Percentiles rank a stretch among this genome's conserved stretches.
Conservation (phyloP, 139 green algal genomes). For the Chlamydomonas sp. region DNA sequence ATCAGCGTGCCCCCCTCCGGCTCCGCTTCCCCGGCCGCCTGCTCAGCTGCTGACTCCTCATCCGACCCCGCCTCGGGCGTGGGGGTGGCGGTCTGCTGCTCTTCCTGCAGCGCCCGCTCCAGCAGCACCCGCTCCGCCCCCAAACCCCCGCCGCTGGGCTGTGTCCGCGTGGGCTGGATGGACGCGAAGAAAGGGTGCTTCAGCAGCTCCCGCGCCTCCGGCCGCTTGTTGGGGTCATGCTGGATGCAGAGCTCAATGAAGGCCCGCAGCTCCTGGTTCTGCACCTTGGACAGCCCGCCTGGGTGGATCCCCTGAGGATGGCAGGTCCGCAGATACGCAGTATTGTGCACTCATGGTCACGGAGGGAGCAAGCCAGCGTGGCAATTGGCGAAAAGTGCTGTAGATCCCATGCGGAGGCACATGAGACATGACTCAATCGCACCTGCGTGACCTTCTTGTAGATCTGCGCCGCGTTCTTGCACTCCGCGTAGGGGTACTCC, state of each 20-base stretch:
- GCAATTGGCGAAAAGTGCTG: too few relatives aligned
- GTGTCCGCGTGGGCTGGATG: conserved; percentile 53
- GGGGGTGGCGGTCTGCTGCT: conserved; percentile 21
- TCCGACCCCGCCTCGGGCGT: conserved; percentile 23
- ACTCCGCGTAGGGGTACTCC: conserved; percentile 98
- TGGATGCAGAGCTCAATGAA: conserved; percentile 95
- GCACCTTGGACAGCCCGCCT: conserved; percentile 82
- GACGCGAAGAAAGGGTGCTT: conserved; percentile 93
- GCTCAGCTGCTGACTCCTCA: conserved; percentile 7
- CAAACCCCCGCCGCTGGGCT: conserved; percentile 24
- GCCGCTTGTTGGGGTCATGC: conserved; percentile 68
- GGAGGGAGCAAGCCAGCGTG: too few relatives aligned
- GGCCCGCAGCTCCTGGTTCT: conserved; percentile 77
- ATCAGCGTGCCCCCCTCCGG: neutral
- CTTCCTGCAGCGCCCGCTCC: conserved; percentile 28
- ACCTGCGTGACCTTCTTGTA: conserved; percentile 97
- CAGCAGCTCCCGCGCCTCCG: conserved; percentile 88
- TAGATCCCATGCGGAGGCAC: too few relatives aligned
- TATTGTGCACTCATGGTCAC: too few relatives aligned
- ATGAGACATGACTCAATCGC: too few relatives aligned
- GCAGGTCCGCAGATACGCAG: too few relatives aligned
- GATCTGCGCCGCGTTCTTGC: conserved; percentile 98
- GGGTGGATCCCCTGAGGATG: conserved; percentile 83
- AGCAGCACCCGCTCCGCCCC: neutral
- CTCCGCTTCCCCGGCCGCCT: neutral